Evolutionary conservation across 768 basidiomycete species (phyloP).

Genomic region (Leucocoprinus leucothites): DNA sequence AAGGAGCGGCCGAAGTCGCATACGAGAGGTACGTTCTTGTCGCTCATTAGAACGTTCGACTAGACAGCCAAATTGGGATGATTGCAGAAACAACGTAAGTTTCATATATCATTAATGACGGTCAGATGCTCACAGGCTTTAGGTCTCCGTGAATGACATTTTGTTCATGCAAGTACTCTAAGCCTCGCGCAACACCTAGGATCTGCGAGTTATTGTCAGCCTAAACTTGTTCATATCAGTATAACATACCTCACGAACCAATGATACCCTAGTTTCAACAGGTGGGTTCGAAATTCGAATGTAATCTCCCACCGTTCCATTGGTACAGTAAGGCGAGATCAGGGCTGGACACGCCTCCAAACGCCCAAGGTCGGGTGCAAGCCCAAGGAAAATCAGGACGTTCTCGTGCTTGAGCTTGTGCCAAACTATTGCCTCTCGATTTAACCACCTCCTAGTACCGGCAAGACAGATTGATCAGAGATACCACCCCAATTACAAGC

Average conservation of each 20-base stretch:
- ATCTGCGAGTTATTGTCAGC: constrained; percentile 6
- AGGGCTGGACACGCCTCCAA: constrained; percentile 11
- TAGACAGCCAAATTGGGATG: background rate
- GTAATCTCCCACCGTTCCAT: constrained; percentile 5
- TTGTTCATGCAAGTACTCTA: constrained; percentile 16
- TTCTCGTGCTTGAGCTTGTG: constrained; percentile 13
- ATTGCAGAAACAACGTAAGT: too few relatives aligned
- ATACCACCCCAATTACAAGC: too few relatives aligned
- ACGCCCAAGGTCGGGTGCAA: background rate
- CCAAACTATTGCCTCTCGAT: constrained; percentile 17
- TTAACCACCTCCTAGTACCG: background rate
- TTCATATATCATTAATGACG: too few relatives aligned
- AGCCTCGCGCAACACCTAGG: constrained; percentile 12
- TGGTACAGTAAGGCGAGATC: constrained; percentile 13
- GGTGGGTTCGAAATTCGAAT: constrained; percentile 4
- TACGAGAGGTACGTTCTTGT: constrained; percentile 10
- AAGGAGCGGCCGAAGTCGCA: constrained; percentile 14
- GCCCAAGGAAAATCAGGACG: constrained; percentile 15
- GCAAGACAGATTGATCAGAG: too few relatives aligned
- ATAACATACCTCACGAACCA: constrained; percentile 8
- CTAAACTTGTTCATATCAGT: background rate
- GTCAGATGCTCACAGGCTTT: constrained; percentile 10
- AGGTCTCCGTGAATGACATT: constrained; percentile 18
- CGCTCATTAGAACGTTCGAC: constrained; percentile 18
- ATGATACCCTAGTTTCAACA: background rate